Percentiles rank a stretch among this genome's conserved stretches.
phyloP scores from a whole-genome alignment of 2,329 filamentous ascomycete genomes.

The Xylaria sp. region DNA sequence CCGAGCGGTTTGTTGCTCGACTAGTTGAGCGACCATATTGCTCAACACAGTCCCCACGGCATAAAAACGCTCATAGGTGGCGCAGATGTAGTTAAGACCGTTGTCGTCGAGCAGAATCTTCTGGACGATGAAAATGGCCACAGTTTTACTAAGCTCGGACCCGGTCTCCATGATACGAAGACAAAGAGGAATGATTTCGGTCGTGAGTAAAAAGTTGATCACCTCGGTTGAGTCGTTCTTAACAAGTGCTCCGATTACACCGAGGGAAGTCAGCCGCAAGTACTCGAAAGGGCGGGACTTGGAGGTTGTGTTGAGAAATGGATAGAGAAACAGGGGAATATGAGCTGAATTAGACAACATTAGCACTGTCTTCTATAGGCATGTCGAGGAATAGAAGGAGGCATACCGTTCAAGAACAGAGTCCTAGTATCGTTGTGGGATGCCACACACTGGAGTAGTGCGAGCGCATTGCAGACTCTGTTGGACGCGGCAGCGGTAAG shows the following conservation, averaged over 20 bases:
- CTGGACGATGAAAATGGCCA: constrained; percentile 99
- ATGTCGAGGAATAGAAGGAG: neutral
- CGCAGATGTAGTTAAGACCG: constrained; percentile 97
- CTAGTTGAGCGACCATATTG: constrained; percentile 98
- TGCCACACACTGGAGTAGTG: constrained; percentile 94
- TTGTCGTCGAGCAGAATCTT: constrained; percentile 98
- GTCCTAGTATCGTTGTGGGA: constrained; percentile 96
- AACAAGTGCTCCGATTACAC: constrained; percentile 95
- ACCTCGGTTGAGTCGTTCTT: constrained; percentile 99
- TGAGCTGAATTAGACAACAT: constrained; percentile 72
- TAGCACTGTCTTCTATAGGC: constrained; percentile 14
- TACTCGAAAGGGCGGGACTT: constrained; percentile 99
- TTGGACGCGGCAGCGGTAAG: constrained; percentile 98
- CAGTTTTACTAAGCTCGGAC: constrained; percentile 97
- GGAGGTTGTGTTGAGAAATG: constrained; percentile 97
- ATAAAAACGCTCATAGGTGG: constrained; percentile 98
- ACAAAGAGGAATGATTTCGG: constrained; percentile 97
- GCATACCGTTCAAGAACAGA: constrained; percentile 87
- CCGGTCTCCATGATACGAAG: constrained; percentile 99
- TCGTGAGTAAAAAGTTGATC: constrained; percentile 98
- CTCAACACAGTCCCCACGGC: constrained; percentile 96
- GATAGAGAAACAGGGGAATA: constrained; percentile 96
- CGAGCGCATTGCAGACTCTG: constrained; percentile 95
- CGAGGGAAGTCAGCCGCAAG: constrained; percentile 91
- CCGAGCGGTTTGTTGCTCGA: constrained; percentile 96